Evolutionary conservation across 129 eudicot genomes (phyloP), one percentile per base, ranked within the genome.

Genomic region (Apium graveolens): DNA sequence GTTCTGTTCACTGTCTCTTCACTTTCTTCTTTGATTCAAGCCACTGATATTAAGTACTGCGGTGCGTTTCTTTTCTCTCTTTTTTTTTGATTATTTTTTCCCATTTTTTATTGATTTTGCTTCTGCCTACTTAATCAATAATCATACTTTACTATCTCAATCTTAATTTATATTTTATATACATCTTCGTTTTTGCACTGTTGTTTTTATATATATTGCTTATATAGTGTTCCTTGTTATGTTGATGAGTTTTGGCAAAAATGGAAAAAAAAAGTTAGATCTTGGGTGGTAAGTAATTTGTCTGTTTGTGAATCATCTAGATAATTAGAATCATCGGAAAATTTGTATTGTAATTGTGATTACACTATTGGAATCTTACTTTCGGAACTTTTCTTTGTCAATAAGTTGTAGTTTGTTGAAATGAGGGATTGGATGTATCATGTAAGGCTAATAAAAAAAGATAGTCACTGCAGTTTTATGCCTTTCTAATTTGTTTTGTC

Each of bases 1-100:
- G 55, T 87, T 39, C 51, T 82, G 5, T 62, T 78, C 79, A 76
- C 84, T 16, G 6, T 84, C 8, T 82, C 37, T 68, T 78, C 86
- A 7, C 18, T 89, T 45, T 57, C 82, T 2, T 81, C 81, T 26
- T 76, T 76, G 31, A 60, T 79, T 78, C 76, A 80, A 11, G 89
- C 95, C 79, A 84, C 79, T 48, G 85, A 85, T 44, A 83, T 87
- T 63, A 77, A 84, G 42, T 90, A 83, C 79, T 90, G 95, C 87
- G 81, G 95, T 90, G 73, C 63, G 85, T 80, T 60, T n/a, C 14
- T 16, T 46, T n/a, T n/a, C n/a, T n/a, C n/a, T n/a, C n/a, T n/a
- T n/a, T n/a, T n/a, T 60, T 34, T 73, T 0, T 20, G 6, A 17
- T 11, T 41, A 7, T 7, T 41, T 41, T 41, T 41, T 70, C 21